Evolutionary conservation across 352 stramenopile genomes (phyloP).

Genomic region (Pythium brassicae): DNA sequence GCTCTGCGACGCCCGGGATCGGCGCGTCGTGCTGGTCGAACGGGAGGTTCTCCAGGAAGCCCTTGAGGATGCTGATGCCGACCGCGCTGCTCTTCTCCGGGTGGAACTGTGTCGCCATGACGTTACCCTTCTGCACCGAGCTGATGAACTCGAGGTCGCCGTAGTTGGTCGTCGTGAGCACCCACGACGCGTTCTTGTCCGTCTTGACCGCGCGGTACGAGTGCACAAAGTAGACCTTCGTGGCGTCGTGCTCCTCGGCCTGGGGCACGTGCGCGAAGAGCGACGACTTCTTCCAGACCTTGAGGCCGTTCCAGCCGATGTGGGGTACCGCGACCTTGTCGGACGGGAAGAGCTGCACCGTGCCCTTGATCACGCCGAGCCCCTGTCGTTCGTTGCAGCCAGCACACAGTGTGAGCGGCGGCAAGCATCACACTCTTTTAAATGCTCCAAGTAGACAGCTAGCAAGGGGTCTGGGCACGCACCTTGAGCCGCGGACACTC

Average conservation of each 20-base stretch:
- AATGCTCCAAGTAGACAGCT: too few species aligned
- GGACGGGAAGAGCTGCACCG: slow-evolving; percentile 87
- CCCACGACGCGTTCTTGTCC: slow-evolving; percentile 86
- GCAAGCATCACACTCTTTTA: slow-evolving; percentile 1
- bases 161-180: slow-evolving; percentile 95
- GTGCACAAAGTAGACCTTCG: slow-evolving; percentile 97
- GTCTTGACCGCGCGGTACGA: slow-evolving; percentile 88
- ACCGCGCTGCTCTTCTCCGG: slow-evolving; percentile 95
- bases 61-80: slow-evolving; percentile 90
- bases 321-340: slow-evolving; percentile 89
- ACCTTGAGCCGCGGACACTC: slow-evolving; percentile 79
- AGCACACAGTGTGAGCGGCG: slow-evolving; percentile 2
- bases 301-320: slow-evolving; percentile 98
- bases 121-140: slow-evolving; percentile 92
- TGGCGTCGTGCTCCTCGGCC: slow-evolving; percentile 24
- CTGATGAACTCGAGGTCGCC: slow-evolving; percentile 91
- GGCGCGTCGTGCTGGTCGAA: slow-evolving; percentile 40
- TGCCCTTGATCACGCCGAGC: slow-evolving; percentile 91
- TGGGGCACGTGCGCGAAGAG: slow-evolving; percentile 49
- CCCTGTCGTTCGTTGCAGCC: slow-evolving; percentile 35
- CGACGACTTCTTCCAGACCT: slow-evolving; percentile 80
- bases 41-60: slow-evolving; percentile 88
- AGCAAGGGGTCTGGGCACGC: too few species aligned
- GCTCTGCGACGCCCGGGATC: slow-evolving; percentile 24
- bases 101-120: slow-evolving; percentile 98